Evolutionary conservation across 371 early-diverging fungal species (phyloP).

Genomic region (Lichtheimia corymbifera): DNA sequence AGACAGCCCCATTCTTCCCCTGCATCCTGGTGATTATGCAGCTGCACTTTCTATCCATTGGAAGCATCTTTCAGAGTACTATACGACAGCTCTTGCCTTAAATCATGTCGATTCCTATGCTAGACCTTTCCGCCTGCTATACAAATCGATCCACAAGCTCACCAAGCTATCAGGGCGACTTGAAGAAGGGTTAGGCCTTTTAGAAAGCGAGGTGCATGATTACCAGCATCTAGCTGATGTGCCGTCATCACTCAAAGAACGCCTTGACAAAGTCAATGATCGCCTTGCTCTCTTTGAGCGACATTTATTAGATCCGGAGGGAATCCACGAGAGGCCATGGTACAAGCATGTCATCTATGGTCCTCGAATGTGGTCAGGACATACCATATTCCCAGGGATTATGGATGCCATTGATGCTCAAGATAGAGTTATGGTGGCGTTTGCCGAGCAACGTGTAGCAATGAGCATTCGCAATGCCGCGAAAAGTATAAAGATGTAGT

Average conservation of each 20-base stretch:
- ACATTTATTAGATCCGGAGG: conserved; percentile 55
- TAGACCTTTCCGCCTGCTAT: conserved; percentile 8
- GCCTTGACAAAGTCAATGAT: conserved; percentile 36
- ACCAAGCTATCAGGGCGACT: conserved; percentile 9
- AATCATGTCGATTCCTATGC: too few relatives aligned
- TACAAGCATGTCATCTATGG: conserved; percentile 64
- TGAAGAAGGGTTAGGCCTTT: conserved; percentile 9
- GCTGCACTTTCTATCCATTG: conserved; percentile 16
- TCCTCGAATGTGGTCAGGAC: conserved; percentile 60
- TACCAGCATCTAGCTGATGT: conserved; percentile 5
- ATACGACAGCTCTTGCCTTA: neutral
- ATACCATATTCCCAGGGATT: conserved; percentile 55
- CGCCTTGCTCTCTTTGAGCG: conserved; percentile 52
- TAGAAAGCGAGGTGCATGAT: conserved; percentile 10
- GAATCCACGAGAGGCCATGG: conserved; percentile 61
- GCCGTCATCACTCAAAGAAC: conserved; percentile 19
- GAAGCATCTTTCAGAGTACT: neutral
- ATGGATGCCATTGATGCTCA: conserved; percentile 48
- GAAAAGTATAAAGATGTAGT: neutral
- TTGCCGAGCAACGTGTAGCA: conserved; percentile 34
- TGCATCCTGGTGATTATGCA: conserved; percentile 34
- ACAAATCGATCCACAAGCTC: conserved; percentile 14
- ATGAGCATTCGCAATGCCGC: conserved; percentile 3
- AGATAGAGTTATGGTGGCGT: conserved; percentile 20
- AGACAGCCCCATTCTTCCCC: conserved; percentile 26